Conservation (phyloP, 1,284 basidiomycete genomes). For the Ceratobasidium sp. region DNA sequence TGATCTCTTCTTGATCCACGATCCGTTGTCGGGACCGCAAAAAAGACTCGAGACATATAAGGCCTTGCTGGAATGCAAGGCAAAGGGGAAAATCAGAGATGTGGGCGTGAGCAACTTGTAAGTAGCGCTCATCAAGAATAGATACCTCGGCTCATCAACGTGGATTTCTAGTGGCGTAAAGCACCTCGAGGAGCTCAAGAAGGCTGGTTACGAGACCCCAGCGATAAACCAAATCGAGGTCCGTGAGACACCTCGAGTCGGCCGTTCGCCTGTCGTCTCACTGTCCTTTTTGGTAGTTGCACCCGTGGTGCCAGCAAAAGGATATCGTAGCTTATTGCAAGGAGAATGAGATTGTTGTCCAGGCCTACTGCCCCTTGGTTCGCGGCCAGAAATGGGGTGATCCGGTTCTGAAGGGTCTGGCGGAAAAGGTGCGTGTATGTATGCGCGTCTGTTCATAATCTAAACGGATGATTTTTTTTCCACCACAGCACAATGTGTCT, state of each 20-base stretch:
- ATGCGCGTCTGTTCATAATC: constrained; percentile 18
- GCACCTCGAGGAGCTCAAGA: constrained; percentile 78
- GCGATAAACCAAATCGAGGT: constrained; percentile 88
- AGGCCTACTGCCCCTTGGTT: constrained; percentile 81
- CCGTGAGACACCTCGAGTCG: constrained; percentile 30
- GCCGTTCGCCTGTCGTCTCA: too few species aligned
- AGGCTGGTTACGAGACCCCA: constrained; percentile 67
- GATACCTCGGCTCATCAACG: neutral
- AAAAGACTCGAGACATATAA: constrained; percentile 69
- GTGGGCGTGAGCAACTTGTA: constrained; percentile 85
- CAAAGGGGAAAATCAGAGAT: constrained; percentile 69
- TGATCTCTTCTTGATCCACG: constrained; percentile 81
- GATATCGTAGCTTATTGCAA: constrained; percentile 81
- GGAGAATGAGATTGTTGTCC: constrained; percentile 69
- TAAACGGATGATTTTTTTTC: neutral
- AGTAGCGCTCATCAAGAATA: constrained; percentile 44
- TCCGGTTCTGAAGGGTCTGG: constrained; percentile 60
- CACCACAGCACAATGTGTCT: constrained; percentile 65
- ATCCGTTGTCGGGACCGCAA: constrained; percentile 65
- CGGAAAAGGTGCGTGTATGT: constrained; percentile 58
- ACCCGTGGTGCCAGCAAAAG: constrained; percentile 83
- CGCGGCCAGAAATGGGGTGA: constrained; percentile 65
- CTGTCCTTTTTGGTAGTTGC: constrained; percentile 57
- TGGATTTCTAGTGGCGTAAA: constrained; percentile 62
- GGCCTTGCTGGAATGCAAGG: constrained; percentile 64